Percentiles rank a stretch among this genome's conserved stretches.
Evolutionary conservation across 495 filamentous ascomycete species (phyloP).

Genomic region (Chaetomium tenue): DNA sequence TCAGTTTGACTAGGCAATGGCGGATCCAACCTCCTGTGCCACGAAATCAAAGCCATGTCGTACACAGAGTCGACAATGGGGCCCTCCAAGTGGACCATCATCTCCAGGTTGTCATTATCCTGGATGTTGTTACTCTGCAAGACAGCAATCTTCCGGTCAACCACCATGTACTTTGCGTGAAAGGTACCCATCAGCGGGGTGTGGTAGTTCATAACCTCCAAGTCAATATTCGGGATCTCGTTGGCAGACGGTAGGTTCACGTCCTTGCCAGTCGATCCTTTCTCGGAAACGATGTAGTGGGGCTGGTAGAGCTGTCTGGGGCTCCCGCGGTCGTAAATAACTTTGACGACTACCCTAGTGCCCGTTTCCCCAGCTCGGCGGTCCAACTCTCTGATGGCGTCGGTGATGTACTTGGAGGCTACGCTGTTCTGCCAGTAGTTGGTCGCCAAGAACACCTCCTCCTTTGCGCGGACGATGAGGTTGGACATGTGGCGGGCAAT

Average conservation of each 20-base stretch:
- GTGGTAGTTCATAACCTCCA: slow-evolving; percentile 74
- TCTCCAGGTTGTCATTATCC: slow-evolving; percentile 76
- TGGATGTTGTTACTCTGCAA: slow-evolving; percentile 76
- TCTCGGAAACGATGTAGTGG: slow-evolving; percentile 57
- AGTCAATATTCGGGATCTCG: slow-evolving; percentile 68
- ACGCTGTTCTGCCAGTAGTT: slow-evolving; percentile 72
- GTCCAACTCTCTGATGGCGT: slow-evolving; percentile 68
- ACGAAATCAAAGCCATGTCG: slow-evolving; percentile 68
- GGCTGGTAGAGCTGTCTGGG: slow-evolving; percentile 62
- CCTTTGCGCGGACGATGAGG: slow-evolving; percentile 67
- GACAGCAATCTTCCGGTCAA: slow-evolving; percentile 66
- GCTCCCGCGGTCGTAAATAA: slow-evolving; percentile 72
- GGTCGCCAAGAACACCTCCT: slow-evolving; percentile 69
- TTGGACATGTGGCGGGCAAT: slow-evolving; percentile 72
- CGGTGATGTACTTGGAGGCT: slow-evolving; percentile 62
- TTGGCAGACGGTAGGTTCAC: slow-evolving; percentile 58
- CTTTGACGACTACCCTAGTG: slow-evolving; percentile 62
- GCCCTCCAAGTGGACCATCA: slow-evolving; percentile 75
- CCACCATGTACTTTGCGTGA: slow-evolving; percentile 73
- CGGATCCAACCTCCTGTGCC: slow-evolving; percentile 63
- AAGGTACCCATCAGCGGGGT: slow-evolving; percentile 71
- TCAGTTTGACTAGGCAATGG: slow-evolving; percentile 54
- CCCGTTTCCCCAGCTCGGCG: slow-evolving; percentile 59
- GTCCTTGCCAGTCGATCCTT: slow-evolving; percentile 55
- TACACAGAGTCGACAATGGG: slow-evolving; percentile 73